A percentile compares a stretch with the other conserved stretches of the same genome.
phyloP scores from a whole-genome alignment of 2,329 filamentous ascomycete species.

The Claviceps fusiformis region DNA sequence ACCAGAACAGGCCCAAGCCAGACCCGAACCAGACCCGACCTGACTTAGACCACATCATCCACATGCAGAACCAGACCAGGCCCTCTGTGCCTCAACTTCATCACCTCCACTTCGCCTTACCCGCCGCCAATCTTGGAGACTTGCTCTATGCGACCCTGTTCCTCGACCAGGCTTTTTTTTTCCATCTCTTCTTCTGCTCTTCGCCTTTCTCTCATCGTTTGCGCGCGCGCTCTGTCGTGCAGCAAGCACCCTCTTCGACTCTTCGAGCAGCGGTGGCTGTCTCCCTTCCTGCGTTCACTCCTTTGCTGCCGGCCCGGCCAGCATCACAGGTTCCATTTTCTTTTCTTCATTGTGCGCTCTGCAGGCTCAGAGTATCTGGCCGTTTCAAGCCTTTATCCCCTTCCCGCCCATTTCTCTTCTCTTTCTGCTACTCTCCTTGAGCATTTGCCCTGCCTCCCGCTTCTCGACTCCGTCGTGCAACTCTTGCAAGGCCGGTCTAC shows the following conservation, averaged over 20 bases:
- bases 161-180: neutral
- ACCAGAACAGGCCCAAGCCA: neutral
- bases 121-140: neutral
- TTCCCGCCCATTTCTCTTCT: neutral
- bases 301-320: neutral
- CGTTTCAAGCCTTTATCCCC: neutral
- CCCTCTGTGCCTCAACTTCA: neutral
- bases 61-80: neutral
- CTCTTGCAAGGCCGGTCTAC: neutral
- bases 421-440: neutral
- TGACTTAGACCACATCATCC: neutral
- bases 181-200: neutral
- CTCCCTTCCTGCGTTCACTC: neutral
- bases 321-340: neutral
- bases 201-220: neutral
- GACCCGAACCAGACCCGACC: neutral
- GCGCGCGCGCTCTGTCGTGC: neutral
- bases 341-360: slow-evolving; percentile 1
- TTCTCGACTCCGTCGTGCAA: neutral
- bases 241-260: neutral
- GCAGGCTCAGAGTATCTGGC: neutral
- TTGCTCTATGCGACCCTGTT: neutral
- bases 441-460: neutral
- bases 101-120: neutral
- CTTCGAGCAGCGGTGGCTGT: neutral